Conservation (phyloP, 2,329 filamentous ascomycete species). For the Zopfia rhizophila region DNA sequence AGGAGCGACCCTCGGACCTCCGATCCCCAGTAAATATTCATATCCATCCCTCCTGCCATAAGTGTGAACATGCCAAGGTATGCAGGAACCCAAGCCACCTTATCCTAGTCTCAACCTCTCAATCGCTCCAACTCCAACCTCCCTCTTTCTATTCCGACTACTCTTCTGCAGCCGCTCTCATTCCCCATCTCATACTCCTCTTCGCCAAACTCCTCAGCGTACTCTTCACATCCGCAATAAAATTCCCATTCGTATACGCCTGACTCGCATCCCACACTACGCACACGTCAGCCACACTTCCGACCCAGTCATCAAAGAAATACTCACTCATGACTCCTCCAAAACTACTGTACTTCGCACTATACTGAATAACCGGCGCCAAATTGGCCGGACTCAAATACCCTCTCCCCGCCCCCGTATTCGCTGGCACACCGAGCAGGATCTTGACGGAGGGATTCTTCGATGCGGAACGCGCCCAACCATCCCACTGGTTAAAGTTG, state of each 20-base stretch:
- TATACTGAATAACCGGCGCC: slow-evolving; percentile 63
- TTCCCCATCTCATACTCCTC: slow-evolving; percentile 22
- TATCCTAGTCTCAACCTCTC: too few relatives aligned
- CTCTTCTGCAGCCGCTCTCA: too few relatives aligned
- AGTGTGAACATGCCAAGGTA: too few relatives aligned
- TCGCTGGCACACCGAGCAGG: slow-evolving; percentile 69
- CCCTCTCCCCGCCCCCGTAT: slow-evolving; percentile 64
- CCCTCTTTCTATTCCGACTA: too few relatives aligned
- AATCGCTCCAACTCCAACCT: too few relatives aligned
- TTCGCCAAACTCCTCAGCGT: slow-evolving; percentile 13
- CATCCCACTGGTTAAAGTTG: slow-evolving; percentile 73
- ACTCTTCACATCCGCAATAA: slow-evolving; percentile 23
- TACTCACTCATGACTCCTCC: slow-evolving; percentile 75
- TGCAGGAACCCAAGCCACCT: too few relatives aligned
- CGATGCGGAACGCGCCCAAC: slow-evolving; percentile 69
- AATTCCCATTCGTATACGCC: slow-evolving; percentile 39
- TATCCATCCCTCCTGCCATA: too few relatives aligned
- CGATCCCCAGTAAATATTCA: too few relatives aligned
- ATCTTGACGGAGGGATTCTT: slow-evolving; percentile 70
- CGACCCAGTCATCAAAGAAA: slow-evolving; percentile 65
- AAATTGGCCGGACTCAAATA: slow-evolving; percentile 64
- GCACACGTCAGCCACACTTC: background rate
- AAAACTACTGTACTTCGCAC: slow-evolving; percentile 67
- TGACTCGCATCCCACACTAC: slow-evolving; percentile 69
- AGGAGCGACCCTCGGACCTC: too few relatives aligned